These are phyloP conservation scores for Sugiyamaella paludigena DNA, from an alignment of 1,139 yeast species.

Conservation along the genomic window DNA sequence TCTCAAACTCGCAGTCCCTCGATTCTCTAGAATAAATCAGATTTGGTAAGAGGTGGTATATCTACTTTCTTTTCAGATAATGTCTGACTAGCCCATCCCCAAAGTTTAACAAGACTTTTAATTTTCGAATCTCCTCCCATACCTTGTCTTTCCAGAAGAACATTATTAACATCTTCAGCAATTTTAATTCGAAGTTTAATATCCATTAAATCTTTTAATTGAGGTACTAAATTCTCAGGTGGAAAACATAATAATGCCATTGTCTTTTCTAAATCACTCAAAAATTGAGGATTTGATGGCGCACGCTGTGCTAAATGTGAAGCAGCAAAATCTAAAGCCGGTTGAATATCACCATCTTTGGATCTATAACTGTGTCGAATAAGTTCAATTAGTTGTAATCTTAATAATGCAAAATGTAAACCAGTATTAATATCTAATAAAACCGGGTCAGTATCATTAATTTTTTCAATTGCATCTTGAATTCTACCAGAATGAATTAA, in stretches of 20 bases:
- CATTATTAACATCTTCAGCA: slow-evolving; percentile 40
- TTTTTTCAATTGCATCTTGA: slow-evolving; percentile 39
- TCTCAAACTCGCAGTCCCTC: too few relatives aligned
- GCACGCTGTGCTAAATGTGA: slow-evolving; percentile 40
- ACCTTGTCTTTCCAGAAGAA: slow-evolving; percentile 37
- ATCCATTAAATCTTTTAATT: slow-evolving; percentile 36
- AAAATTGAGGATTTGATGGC: slow-evolving; percentile 33
- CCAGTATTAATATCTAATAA: slow-evolving; percentile 37
- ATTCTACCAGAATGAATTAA: slow-evolving; percentile 38
- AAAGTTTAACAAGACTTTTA: slow-evolving; percentile 34
- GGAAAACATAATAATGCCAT: slow-evolving; percentile 45
- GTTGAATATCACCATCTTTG: slow-evolving; percentile 29
- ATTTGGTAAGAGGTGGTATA: slow-evolving; percentile 26
- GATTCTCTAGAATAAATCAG: slow-evolving; percentile 22
- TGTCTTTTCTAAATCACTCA: slow-evolving; percentile 39
- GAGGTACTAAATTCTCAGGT: slow-evolving; percentile 33
- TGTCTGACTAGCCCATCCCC: slow-evolving; percentile 38
- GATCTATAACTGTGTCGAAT: slow-evolving; percentile 33
- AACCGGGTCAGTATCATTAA: slow-evolving; percentile 42
- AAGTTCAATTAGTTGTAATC: slow-evolving; percentile 42
- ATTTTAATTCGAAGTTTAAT: slow-evolving; percentile 36
- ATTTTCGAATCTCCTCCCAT: slow-evolving; percentile 37
- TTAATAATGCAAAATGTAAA: slow-evolving; percentile 39
- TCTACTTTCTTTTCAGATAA: slow-evolving; percentile 29
- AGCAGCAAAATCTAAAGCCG: slow-evolving; percentile 41